A percentile compares a stretch with the other conserved stretches of the same genome.
Conservation (phyloP, 163 green algal genomes). For the Picocystis sp. region DNA sequence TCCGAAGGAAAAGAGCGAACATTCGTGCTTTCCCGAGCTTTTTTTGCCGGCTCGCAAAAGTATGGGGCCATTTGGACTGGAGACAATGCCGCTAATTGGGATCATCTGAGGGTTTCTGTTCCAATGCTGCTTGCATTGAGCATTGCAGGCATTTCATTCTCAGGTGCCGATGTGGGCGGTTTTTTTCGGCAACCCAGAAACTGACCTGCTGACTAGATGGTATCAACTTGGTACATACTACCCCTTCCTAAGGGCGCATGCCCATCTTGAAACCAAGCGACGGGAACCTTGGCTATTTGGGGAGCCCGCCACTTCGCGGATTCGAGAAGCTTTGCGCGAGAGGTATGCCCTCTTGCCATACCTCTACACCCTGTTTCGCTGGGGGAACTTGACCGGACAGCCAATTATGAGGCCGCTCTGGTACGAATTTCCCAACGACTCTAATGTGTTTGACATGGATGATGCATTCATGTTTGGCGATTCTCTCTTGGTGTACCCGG, state of each 20-base stretch:
- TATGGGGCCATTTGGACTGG: conserved; percentile 95
- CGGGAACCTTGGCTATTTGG: conserved; percentile 96
- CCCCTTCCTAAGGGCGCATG: conserved; percentile 94
- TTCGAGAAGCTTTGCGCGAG: conserved; percentile 34
- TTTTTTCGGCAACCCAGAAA: conserved; percentile 96
- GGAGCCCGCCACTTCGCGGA: conserved; percentile 36
- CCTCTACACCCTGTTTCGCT: conserved; percentile 88
- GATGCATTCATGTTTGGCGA: conserved; percentile 73
- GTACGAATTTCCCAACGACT: conserved; percentile 71
- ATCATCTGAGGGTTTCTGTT: conserved; percentile 68
- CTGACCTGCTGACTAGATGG: conserved; percentile 77
- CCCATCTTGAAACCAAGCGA: conserved; percentile 85
- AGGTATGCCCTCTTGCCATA: conserved; percentile 91
- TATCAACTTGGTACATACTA: conserved; percentile 90
- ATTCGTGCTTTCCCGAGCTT: conserved; percentile 90
- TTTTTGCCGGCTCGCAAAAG: conserved; percentile 84
- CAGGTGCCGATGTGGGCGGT: conserved; percentile 84
- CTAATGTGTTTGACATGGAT: conserved; percentile 23
- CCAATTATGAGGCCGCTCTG: conserved; percentile 82
- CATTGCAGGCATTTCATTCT: conserved; percentile 72
- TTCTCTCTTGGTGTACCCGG: conserved; percentile 48
- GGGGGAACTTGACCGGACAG: conserved; percentile 44
- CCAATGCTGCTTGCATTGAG: conserved; percentile 68
- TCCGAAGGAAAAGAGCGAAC: conserved; percentile 48
- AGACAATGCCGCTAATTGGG: conserved; percentile 85